Evolutionary conservation across 352 stramenopile species (phyloP), one percentile per base, ranked within the genome.

Genomic region (Phytophthora lateralis): DNA sequence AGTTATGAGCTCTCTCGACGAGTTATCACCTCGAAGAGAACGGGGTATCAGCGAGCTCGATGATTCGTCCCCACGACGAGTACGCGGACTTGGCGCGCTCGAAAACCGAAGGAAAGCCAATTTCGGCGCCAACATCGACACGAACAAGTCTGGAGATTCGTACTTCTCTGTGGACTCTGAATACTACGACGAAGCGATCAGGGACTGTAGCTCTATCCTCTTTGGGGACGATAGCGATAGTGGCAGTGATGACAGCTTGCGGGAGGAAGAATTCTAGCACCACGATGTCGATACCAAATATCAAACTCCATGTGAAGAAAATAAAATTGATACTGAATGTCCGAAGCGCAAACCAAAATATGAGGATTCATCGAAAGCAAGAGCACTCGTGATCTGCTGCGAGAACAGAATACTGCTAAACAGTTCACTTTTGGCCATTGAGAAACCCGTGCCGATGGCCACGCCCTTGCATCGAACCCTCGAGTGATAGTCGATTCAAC

Each of bases 121-220:
- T 20, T 65, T 39, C 15, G 11, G 30, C 10, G 44, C 37, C 27
- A 46, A 66, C 2, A 38, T 44, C 4, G 39, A 65, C 32, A 69
- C 48, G 11, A 73, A 66, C 27, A 29, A 55, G 17, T 71, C 60
- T 1, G 51, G 30, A 26, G 30, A 14, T 2, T 69, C 60, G 2
- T 68, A 47, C 29, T 75, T 75, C 34, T 77, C 69, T 4, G 42
- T 29, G 3, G 65, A 75, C 34, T 75, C 69, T 14, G 55, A 69
- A 14, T 66, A 45, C 15, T 71, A 66, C 21, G 60, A 42, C 37
- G 63, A 73, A 46, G 70, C 44, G 6, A 73, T 66, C 32, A 56
- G 58, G 14, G 68, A 73, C 49, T 64, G 52, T 20, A 76, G 52
- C 46, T 47, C 48, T 26, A 8, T 63, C 12, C 43, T 67, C 11